A percentile compares a stretch with the other conserved stretches of the same genome.
phyloP scores from a whole-genome alignment of 2,329 filamentous ascomycete species.

The Pseudogymnoascus verrucosus region DNA sequence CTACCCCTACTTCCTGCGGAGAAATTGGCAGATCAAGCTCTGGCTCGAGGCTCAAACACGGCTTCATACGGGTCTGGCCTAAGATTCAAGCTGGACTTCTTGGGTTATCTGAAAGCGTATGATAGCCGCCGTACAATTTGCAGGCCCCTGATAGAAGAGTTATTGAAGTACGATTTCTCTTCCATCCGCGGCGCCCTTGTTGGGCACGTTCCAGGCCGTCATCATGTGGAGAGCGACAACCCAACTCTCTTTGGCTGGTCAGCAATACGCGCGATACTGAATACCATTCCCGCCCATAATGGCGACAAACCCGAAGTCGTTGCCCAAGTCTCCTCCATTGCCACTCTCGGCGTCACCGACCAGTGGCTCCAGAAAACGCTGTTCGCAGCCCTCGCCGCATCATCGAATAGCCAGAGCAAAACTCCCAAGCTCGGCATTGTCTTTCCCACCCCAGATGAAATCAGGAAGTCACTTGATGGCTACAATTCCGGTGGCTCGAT shows the following conservation, averaged over 20 bases:
- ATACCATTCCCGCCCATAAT: constrained; percentile 39
- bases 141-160: constrained; percentile 45
- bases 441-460: constrained; percentile 74
- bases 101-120: constrained; percentile 66
- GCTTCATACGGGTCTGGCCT: constrained; percentile 47
- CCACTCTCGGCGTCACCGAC: constrained; percentile 63
- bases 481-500: constrained; percentile 73
- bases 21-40: background rate
- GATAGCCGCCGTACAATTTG: constrained; percentile 48
- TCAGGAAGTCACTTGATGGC: constrained; percentile 67
- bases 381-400: constrained; percentile 40
- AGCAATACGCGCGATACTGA: constrained; percentile 53
- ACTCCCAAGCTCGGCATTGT: constrained; percentile 59
- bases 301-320: constrained; percentile 40
- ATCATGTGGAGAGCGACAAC: constrained; percentile 38
- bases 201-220: constrained; percentile 68
- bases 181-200: constrained; percentile 61
- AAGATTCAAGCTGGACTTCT: constrained; percentile 67
- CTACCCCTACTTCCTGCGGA: constrained; percentile 44
- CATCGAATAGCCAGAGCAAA: constrained; percentile 10
- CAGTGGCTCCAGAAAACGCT: constrained; percentile 64
- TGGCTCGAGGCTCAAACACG: constrained; percentile 9
- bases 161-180: constrained; percentile 61
- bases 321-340: constrained; percentile 71
- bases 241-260: constrained; percentile 72